Conservation (phyloP, 768 basidiomycete genomes). For the Pholiota microspora region DNA sequence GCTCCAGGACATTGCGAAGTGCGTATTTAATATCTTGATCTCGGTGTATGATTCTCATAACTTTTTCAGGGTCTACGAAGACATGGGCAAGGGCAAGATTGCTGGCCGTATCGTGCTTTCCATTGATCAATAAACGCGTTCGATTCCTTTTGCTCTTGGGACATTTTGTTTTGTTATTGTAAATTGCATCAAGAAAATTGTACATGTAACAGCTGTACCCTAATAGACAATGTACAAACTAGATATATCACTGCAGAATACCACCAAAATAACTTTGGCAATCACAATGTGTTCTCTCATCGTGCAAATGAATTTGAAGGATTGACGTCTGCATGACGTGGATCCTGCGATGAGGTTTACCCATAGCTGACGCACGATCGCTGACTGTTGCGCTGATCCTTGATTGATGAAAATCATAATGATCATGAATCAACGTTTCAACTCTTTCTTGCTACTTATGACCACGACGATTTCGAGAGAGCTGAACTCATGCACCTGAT, state of each 20-base stretch:
- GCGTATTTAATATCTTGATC: conserved; percentile 22
- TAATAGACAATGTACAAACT: neutral
- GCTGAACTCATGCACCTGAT: too few species aligned
- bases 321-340: too few species aligned
- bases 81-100: conserved; percentile 38
- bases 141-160: neutral
- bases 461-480: too few species aligned
- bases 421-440: too few species aligned
- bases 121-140: conserved; percentile 7
- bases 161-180: neutral
- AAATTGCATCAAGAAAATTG: neutral
- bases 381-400: too few species aligned
- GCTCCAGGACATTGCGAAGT: conserved; percentile 52
- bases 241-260: neutral
- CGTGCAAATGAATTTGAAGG: too few species aligned
- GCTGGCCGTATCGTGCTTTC: conserved; percentile 50
- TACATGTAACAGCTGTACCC: neutral
- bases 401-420: too few species aligned
- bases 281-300: too few species aligned
- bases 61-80: conserved; percentile 36
- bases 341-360: too few species aligned
- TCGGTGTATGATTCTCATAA: neutral
- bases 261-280: neutral
- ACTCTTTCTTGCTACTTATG: too few species aligned
- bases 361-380: too few species aligned